A percentile compares a stretch with the other conserved stretches of the same genome.
These are phyloP conservation scores for Naganishia liquefaciens DNA, from an alignment of 1,284 basidiomycete species.

Conservation along the genomic window DNA sequence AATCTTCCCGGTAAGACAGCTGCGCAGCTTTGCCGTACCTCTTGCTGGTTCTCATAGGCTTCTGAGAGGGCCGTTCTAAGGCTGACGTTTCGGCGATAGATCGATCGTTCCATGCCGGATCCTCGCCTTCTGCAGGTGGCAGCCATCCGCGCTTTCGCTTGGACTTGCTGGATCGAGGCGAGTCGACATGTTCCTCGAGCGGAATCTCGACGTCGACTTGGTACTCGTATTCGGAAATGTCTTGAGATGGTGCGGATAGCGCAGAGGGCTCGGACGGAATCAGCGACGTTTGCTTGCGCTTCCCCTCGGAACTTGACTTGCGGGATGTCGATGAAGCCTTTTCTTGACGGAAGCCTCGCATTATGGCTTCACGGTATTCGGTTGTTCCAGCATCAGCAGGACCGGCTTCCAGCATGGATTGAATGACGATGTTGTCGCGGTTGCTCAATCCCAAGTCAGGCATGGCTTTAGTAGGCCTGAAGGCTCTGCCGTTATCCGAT, in stretches of 20 bases:
- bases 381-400: constrained; percentile 16
- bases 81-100: constrained; percentile 2
- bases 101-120: constrained; percentile 5
- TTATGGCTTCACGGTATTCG: constrained; percentile 12
- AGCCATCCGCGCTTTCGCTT: constrained; percentile 25
- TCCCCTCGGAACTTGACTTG: constrained; percentile 3
- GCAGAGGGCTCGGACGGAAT: neutral
- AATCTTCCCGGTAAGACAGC: neutral
- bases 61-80: neutral
- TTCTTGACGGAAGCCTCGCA: neutral
- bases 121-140: constrained; percentile 8
- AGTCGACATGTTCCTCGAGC: neutral
- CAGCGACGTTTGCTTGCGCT: neutral
- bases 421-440: constrained; percentile 13
- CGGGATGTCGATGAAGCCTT: too few relatives aligned
- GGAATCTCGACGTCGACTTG: constrained; percentile 1
- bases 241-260: too few relatives aligned
- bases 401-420: constrained; percentile 24
- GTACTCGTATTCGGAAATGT: neutral
- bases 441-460: constrained; percentile 1
- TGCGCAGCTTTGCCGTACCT: constrained; percentile 6
- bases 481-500: constrained; percentile 5
- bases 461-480: constrained; percentile 7
- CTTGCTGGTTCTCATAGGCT: neutral
- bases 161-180: constrained; percentile 2